Percentiles rank a stretch among this genome's conserved stretches.
Conservation (phyloP, 73 alveolate genomes). For the Paramecium biaurelia region DNA sequence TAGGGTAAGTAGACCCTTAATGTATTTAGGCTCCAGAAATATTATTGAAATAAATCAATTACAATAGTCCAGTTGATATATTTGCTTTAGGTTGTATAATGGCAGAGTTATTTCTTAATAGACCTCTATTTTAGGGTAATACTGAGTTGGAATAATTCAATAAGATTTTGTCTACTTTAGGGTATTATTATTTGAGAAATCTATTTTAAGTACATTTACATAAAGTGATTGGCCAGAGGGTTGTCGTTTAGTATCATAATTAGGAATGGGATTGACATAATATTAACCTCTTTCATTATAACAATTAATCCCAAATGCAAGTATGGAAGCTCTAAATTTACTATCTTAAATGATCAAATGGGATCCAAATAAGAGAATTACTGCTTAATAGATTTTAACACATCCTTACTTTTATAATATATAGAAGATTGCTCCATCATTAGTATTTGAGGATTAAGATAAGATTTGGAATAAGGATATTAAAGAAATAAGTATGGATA, state of each 20-base stretch:
- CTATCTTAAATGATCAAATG: conserved; percentile 86
- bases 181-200: neutral
- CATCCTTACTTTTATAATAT: conserved; percentile 82
- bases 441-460: neutral
- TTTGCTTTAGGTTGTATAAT: conserved; percentile 97
- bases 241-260: conserved; percentile 81
- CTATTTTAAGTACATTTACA: conserved; percentile 78
- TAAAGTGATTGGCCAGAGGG: conserved; percentile 95
- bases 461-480: neutral
- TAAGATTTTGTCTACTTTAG: conserved; percentile 85
- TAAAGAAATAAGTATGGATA: neutral
- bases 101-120: conserved; percentile 92
- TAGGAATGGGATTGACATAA: conserved; percentile 84
- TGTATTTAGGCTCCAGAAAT: conserved; percentile 91
- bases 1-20: conserved; percentile 53
- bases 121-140: conserved; percentile 97
- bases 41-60: conserved; percentile 86
- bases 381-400: conserved; percentile 86
- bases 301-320: conserved; percentile 81
- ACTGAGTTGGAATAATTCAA: conserved; percentile 94
- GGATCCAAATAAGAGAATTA: conserved; percentile 96
- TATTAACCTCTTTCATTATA: conserved; percentile 71
- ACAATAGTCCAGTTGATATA: conserved; percentile 95
- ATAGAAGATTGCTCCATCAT: neutral
- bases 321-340: conserved; percentile 91